phyloP scores from a whole-genome alignment of 1,139 yeast genomes.

The Yamadazyma conglobata region DNA sequence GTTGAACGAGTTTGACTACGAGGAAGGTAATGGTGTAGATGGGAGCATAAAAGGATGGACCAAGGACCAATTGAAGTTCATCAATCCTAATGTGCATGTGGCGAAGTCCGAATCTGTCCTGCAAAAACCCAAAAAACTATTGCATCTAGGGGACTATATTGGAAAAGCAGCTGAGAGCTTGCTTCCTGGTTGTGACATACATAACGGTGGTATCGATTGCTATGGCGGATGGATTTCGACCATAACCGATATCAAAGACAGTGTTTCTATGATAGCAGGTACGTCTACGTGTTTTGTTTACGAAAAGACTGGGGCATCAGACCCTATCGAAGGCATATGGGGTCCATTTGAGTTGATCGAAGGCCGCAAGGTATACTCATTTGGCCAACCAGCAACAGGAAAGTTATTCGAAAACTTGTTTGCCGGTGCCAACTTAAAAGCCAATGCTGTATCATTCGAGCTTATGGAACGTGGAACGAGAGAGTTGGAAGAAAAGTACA shows the following conservation, averaged over 20 bases:
- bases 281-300: slow-evolving; percentile 56
- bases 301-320: slow-evolving; percentile 18
- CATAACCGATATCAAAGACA: slow-evolving; percentile 14
- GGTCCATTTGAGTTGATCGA: slow-evolving; percentile 46
- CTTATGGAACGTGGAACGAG: slow-evolving; percentile 30
- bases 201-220: slow-evolving; percentile 55
- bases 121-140: slow-evolving; percentile 4
- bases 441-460: slow-evolving; percentile 20
- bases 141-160: slow-evolving; percentile 20
- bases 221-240: slow-evolving; percentile 53
- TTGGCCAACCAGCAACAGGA: slow-evolving; percentile 60
- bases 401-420: slow-evolving; percentile 46
- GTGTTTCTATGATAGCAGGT: slow-evolving; percentile 54
- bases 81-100: slow-evolving; percentile 19
- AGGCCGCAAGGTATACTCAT: slow-evolving; percentile 37
- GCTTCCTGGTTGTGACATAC: slow-evolving; percentile 19
- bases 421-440: slow-evolving; percentile 21
- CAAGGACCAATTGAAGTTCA: slow-evolving; percentile 18
- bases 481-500: slow-evolving; percentile 15
- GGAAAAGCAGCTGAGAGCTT: slow-evolving; percentile 15
- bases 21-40: slow-evolving; percentile 34
- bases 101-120: slow-evolving; percentile 13
- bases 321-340: slow-evolving; percentile 47
- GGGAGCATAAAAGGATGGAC: slow-evolving; percentile 59
- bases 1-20: slow-evolving; percentile 9